These are phyloP conservation scores for Yamadazyma akitaensis DNA, from an alignment of 805 yeast species.

Conservation along the genomic window DNA sequence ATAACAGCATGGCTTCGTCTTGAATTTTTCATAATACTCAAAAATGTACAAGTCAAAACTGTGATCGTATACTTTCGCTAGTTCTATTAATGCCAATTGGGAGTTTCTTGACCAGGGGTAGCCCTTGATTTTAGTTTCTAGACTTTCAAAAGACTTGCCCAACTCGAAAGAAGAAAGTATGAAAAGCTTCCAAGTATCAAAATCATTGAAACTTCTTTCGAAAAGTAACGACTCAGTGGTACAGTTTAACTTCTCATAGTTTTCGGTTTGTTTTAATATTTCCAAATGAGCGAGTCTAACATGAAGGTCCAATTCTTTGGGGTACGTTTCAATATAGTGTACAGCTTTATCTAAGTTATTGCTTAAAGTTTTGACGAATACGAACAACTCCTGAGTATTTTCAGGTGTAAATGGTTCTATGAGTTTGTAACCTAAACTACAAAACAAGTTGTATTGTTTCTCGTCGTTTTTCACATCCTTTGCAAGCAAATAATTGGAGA, in stretches of 20 bases:
- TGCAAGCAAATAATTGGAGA: slow-evolving; percentile 46
- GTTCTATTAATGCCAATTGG: slow-evolving; percentile 26
- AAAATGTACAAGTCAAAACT: slow-evolving; percentile 24
- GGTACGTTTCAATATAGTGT: slow-evolving; percentile 11
- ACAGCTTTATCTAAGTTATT: slow-evolving; percentile 2
- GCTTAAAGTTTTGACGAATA: slow-evolving; percentile 39
- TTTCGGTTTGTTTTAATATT: slow-evolving; percentile 37
- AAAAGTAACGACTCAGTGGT: slow-evolving; percentile 42
- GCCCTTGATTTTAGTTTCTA: slow-evolving; percentile 12
- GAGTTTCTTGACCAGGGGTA: slow-evolving; percentile 24
- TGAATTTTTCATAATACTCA: slow-evolving; percentile 44
- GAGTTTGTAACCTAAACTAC: slow-evolving; percentile 58
- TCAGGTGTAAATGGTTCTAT: slow-evolving; percentile 51
- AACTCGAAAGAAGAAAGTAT: slow-evolving; percentile 44
- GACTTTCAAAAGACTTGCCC: slow-evolving; percentile 29
- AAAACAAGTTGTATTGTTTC: slow-evolving; percentile 51
- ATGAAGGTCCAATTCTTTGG: slow-evolving; percentile 52
- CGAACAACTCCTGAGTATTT: slow-evolving; percentile 63
- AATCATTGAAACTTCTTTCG: slow-evolving; percentile 62
- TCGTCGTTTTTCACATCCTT: slow-evolving; percentile 19
- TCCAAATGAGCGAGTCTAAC: slow-evolving; percentile 54
- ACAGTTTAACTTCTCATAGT: slow-evolving; percentile 44
- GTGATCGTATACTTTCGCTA: slow-evolving; percentile 18
- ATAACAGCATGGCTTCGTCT: slow-evolving; percentile 61
- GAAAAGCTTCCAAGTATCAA: slow-evolving; percentile 64